Base-by-base conservation (phyloP, 345 rosid species). In the Erysimum cheiranthoides region DNA sequence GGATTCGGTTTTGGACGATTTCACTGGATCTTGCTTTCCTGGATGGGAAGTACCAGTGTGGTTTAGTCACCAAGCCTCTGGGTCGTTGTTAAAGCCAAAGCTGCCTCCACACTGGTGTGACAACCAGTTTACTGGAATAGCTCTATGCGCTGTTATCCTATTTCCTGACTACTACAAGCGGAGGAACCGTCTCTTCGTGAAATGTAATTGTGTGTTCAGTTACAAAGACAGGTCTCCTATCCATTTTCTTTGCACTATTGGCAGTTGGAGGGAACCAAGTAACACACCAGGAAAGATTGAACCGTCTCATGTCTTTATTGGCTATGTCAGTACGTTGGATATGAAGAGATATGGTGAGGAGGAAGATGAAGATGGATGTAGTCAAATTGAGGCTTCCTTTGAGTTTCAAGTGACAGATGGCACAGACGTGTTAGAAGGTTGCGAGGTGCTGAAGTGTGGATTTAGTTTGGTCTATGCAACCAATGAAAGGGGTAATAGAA, bases 351-450 rank as follows among this genome's bases (percentile, higher is more conserved):
- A 21, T 16, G 8, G 1, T n/a, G 30, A 3, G 1, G 67, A 56
- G 10, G 66, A 8, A 14, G 1, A 64, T 36, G 68, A 70, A 66
- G 17, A 32, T n/a, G 10, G 8, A 0, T 61, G 69, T 61, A 4
- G 0, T 38, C 1, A 0, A 7, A 61, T 60, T 3, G 18, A 71
- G 1, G 14, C 50, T 6, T 61, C 51, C 0, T 0, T 72, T 50
- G 40, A 61, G 1, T 72, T 72, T 61, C 40, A 72, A 61, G 52
- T 72, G 12, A 72, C 76, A 61, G 76, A 72, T 50, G 61, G 76
- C 12, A 28, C 10, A 1, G 1, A 61, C 1, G 61, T 0, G 32
- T 0, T 72, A 4, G 6, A 0, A 60, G 5, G 14, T 11, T 72
- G 17, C 3, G 4, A 61, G 61, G 69, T 72, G 25, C 3, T 36